These are phyloP conservation scores for Alloteropsis semialata DNA, from an alignment of 176 grass and related monocot species.

Conservation along the genomic window DNA sequence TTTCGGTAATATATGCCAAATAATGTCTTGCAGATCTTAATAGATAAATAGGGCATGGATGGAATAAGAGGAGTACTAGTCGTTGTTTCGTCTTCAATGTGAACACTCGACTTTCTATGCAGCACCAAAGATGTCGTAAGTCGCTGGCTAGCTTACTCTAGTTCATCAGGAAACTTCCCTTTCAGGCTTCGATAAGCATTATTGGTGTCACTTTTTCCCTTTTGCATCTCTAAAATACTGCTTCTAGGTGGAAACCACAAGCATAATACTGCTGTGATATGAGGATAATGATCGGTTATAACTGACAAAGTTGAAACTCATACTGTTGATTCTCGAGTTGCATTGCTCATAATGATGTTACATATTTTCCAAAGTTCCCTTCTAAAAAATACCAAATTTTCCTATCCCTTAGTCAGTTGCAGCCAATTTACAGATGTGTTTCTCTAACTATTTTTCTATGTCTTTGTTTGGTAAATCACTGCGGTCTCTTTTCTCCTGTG, in stretches of 20 bases:
- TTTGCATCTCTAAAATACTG: neutral
- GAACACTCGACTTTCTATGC: neutral
- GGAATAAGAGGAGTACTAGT: neutral
- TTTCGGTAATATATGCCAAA: neutral
- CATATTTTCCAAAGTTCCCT: neutral
- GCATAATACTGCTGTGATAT: neutral
- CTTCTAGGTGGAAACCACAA: neutral
- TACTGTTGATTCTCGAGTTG: neutral
- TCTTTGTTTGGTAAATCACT: neutral
- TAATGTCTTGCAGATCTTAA: conserved; percentile 4
- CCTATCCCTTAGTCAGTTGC: neutral
- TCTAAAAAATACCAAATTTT: neutral
- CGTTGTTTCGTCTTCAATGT: neutral
- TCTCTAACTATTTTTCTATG: neutral
- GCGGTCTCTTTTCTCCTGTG: neutral
- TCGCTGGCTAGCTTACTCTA: neutral
- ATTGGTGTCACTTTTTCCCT: neutral
- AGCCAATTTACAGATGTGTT: neutral
- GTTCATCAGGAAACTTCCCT: neutral
- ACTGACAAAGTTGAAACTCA: neutral
- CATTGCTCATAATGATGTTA: neutral
- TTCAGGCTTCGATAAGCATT: conserved; percentile 16
- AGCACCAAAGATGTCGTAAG: no score
- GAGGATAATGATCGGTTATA: neutral
- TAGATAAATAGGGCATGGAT: neutral